Conservation (phyloP, 1,284 basidiomycete species). For the Gymnopus androsaceus region DNA sequence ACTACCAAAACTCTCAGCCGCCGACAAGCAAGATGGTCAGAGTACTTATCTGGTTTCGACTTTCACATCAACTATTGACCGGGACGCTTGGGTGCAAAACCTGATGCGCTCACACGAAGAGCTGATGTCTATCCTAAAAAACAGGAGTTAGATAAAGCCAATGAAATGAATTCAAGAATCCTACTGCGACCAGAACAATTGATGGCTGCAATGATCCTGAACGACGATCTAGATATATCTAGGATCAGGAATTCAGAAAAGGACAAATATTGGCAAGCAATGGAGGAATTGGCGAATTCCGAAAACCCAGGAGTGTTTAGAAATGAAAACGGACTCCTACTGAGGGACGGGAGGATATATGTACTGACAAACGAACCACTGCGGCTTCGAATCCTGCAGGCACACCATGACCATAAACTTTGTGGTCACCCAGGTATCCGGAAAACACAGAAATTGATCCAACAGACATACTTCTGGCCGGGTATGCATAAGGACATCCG, state of each 20-base stretch:
- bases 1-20: constrained; percentile 22
- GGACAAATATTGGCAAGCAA: background rate
- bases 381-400: background rate
- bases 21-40: constrained; percentile 32
- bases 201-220: background rate
- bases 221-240: background rate
- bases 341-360: constrained; percentile 7
- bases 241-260: background rate
- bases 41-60: constrained; percentile 9
- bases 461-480: constrained; percentile 27
- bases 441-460: constrained; percentile 29
- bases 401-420: constrained; percentile 12
- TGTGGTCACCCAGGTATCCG: constrained; percentile 33
- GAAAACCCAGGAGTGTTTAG: background rate
- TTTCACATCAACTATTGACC: constrained; percentile 1
- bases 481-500: constrained; percentile 17
- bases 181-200: constrained; percentile 4
- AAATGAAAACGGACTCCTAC: constrained; percentile 19
- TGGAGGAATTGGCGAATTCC: background rate
- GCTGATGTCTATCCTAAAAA: constrained; percentile 5
- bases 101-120: constrained; percentile 5
- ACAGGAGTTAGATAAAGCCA: background rate
- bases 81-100: constrained; percentile 4
- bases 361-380: constrained; percentile 12
- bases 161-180: background rate